A percentile compares a stretch with the other conserved stretches of the same genome.
Evolutionary conservation across 2,329 filamentous ascomycete genomes (phyloP).

Genomic region (Aspergillus aculeatinus): DNA sequence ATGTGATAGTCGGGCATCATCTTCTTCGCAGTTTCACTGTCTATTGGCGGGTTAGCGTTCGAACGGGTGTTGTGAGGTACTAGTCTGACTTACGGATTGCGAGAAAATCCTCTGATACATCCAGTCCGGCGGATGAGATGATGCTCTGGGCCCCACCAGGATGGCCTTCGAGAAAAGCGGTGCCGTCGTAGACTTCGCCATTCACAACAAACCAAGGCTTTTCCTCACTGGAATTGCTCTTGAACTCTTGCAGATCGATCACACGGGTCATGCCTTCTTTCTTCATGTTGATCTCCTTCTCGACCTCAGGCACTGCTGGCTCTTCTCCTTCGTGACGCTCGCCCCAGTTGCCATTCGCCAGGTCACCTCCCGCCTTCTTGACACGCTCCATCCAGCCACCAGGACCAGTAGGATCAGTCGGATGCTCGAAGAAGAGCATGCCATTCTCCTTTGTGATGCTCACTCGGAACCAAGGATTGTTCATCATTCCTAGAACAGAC

Average conservation of each 20-base stretch:
- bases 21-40: slow-evolving; percentile 84
- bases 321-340: slow-evolving; percentile 60
- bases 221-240: slow-evolving; percentile 62
- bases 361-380: slow-evolving; percentile 76
- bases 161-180: slow-evolving; percentile 74
- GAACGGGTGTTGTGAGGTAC: background rate
- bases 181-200: slow-evolving; percentile 86
- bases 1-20: slow-evolving; percentile 90
- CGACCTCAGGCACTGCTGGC: slow-evolving; percentile 48
- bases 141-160: slow-evolving; percentile 87
- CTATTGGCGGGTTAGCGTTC: slow-evolving; percentile 48
- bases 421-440: slow-evolving; percentile 76
- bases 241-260: slow-evolving; percentile 71
- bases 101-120: slow-evolving; percentile 85
- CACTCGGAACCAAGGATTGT: slow-evolving; percentile 89
- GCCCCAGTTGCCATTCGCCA: slow-evolving; percentile 82
- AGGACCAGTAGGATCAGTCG: slow-evolving; percentile 74
- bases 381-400: slow-evolving; percentile 94
- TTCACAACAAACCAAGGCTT: slow-evolving; percentile 86
- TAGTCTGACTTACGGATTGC: slow-evolving; percentile 70
- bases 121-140: slow-evolving; percentile 74
- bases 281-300: slow-evolving; percentile 73
- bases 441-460: slow-evolving; percentile 68
- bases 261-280: slow-evolving; percentile 62
- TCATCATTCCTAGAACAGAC: slow-evolving; percentile 96